Evolutionary conservation across 805 yeast species (phyloP), one percentile per base, ranked within the genome.

Genomic region (Pichia paraexigua): DNA sequence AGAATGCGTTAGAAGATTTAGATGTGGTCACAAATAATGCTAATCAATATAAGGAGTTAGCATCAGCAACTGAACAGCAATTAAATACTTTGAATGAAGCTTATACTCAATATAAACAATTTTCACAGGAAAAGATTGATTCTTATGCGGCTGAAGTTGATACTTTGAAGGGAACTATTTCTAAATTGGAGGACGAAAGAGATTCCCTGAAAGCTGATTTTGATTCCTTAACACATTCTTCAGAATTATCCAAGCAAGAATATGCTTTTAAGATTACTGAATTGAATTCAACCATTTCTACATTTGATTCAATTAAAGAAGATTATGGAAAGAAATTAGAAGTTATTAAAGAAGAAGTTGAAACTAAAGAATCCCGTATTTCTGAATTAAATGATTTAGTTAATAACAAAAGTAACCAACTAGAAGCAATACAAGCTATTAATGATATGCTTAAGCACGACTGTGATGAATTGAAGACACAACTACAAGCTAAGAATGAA

Each of bases 21-120:
- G 76, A 73, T 22, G 69, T 77, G 17, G 79, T 87, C 0, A 77
- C 78, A 56, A 70, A 76, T n/a, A 80, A 76, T 58, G 74, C 78
- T 11, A 73, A 73, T n/a, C 82, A 84, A 57, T 78, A 83, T 62
- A 78, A 82, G 51, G 71, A 70, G n/a, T 74, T 87, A 41, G 82
- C 90, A 0, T 67, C 68, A 48, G 79, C 85, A 15, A 79, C 88
- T 4, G 95, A 87, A 60, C 78, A 77, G 48, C 80, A 90, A 6
- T 70, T 87, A 40, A 66, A 69, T 40, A 71, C 74, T 45, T 70
- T 87, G 53, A 80, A 78, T 28, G 68, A 70, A 21, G 71, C 83
- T 1, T 84, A 76, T 61, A 87, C 76, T 46, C 66, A 65, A 45
- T 75, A 65, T 55, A 76, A 73, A 55, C 53, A 55, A 2, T 51